Conservation (phyloP, 2,329 filamentous ascomycete genomes). For the Pleomassaria siparia region DNA sequence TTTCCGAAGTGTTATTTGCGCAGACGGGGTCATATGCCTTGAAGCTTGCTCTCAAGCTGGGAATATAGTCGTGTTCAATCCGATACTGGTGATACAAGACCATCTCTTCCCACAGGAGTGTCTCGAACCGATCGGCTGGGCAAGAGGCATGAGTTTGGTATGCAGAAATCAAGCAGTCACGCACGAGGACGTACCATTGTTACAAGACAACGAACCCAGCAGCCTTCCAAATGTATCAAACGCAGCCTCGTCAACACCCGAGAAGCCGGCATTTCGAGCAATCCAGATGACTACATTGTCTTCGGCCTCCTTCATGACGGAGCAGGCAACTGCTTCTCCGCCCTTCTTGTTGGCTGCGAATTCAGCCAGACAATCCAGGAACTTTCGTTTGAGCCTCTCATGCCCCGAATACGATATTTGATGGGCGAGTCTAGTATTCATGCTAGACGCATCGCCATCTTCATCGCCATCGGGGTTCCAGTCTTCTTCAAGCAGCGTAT, state of each 20-base stretch:
- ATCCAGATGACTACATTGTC: slow-evolving; percentile 22
- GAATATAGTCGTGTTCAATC: slow-evolving; percentile 21
- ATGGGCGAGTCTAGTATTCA: slow-evolving; percentile 18
- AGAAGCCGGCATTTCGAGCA: slow-evolving; percentile 24
- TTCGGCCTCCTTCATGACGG: slow-evolving; percentile 25
- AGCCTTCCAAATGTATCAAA: slow-evolving; percentile 14
- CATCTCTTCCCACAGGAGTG: slow-evolving; percentile 20
- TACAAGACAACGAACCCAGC: slow-evolving; percentile 10
- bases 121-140: slow-evolving; percentile 3
- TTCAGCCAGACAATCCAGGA: slow-evolving; percentile 26
- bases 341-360: slow-evolving; percentile 26
- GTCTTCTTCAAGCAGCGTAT: slow-evolving; percentile 18
- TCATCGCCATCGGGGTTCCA: slow-evolving; percentile 4
- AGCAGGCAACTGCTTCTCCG: slow-evolving; percentile 21
- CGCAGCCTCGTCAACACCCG: slow-evolving; percentile 13
- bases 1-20: background rate
- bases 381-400: slow-evolving; percentile 21
- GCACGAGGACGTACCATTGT: slow-evolving; percentile 12
- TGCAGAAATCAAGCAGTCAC: slow-evolving; percentile 1
- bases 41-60: slow-evolving; percentile 21
- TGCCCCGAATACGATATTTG: slow-evolving; percentile 23
- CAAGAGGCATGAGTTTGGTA: slow-evolving; percentile 7
- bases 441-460: slow-evolving; percentile 15
- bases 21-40: slow-evolving; percentile 14
- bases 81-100: slow-evolving; percentile 20